Evolutionary conservation across 1,139 yeast species (phyloP), one percentile per base, ranked within the genome.

Genomic region (Pichia sp.): DNA sequence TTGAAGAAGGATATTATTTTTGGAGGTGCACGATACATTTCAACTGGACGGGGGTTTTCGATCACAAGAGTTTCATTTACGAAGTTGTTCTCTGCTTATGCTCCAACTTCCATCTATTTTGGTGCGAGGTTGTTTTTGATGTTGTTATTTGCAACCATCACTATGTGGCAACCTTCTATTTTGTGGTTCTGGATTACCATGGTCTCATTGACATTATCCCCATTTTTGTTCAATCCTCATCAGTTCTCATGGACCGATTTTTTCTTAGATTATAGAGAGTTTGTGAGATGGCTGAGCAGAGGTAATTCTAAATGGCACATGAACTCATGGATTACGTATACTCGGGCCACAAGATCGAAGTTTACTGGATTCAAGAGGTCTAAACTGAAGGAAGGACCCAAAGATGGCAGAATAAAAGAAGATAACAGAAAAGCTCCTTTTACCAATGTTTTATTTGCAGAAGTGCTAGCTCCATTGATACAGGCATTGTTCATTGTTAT

Each of bases 1-100:
- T 64, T 86, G 44, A 60, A 73, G 22, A 74, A 73, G 33, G 87
- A 85, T 55, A 61, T 86, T 25, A 68, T 81, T 0, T 70, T 81
- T 54, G 96, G 95, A 1, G 93, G 93, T 24, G 96, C 96, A 0
- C 67, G 69, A 46, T 86, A 86, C 52, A 77, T 86, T 37, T 73
- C 93, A 1, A 84, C 95, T 0, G 95, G 95, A 0, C 59, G 96
- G 52, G 93, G 93, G 0, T 79, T 85, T 62, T 93, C 95, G 1
- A 83, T 82, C 9, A 62, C 78, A 0, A 63, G 96, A 46, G 56
- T 69, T 5, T 67, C 79, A 3, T 83, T 85, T 50, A 58, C 74
- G 6, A 55, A 59, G 2, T 61, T 86, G 5, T 86, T 77, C 51
- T 64, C 85, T 0, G 66, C 77, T 22, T 86, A 81, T 60, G 77